Evolutionary conservation across 2,329 filamentous ascomycete genomes (phyloP), one percentile per base, ranked within the genome.

Genomic region (Ophiostoma quercus): DNA sequence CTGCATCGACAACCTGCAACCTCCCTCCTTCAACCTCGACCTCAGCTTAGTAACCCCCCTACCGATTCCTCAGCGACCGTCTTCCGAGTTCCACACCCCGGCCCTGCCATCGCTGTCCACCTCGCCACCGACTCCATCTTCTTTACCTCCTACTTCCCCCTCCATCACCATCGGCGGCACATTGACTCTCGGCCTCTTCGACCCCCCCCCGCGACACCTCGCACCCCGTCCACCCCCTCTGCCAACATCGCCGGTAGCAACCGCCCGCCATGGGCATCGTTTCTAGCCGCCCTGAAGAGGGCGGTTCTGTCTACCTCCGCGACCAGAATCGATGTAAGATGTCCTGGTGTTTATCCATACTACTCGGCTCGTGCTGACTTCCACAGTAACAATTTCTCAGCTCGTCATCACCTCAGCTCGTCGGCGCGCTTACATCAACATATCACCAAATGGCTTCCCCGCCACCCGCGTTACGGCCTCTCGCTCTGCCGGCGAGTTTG

Each of bases 311-410:
- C 78, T 96, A 91, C 79, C 84, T 98, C 78, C 90, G 91, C 82
- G 95, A 99, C 79, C 95, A 97, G 84, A 92, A 87, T 79, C 89
- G 93, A 85, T 88, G 95, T 98, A 85, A 78, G 90, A 82, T 69
- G 67, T 14, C 67, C 72, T 69, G 72, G 71, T 74, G 68, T 73
- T 71, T 67, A 54, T 54, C 41, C 14, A 57, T 9, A 37, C 9
- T 34, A 34, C 34, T 34, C 3, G 4, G 34, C 34, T 34, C 8
- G 34, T 9, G 54, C 63, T 66, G 62, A 65, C 62, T 63, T 54
- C 68, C 71, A 63, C 79, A 98, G 94, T 99, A 79, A 91, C 91
- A 74, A 90, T 99, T 80, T 89, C 94, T 72, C 92, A 90, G 69
- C 85, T 97, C 73, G 87, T 87, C 76, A 87, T 98, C 78, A 91